Evolutionary conservation across 129 eudicot genomes (phyloP).

Genomic region (Artemisia annua): DNA sequence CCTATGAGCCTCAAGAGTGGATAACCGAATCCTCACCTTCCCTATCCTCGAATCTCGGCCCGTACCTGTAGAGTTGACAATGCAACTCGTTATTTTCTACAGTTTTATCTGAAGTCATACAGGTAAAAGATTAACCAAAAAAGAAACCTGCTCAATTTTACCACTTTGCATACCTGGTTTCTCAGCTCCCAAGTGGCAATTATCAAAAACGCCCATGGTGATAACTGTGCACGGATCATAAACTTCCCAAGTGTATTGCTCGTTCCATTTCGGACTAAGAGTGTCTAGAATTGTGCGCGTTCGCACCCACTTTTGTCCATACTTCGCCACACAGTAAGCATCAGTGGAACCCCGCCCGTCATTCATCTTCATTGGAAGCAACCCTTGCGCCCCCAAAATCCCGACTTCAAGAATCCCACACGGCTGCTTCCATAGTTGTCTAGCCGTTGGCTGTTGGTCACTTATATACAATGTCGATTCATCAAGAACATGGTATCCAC

Average conservation of each 20-base stretch:
- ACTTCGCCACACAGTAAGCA: slow-evolving; percentile 84
- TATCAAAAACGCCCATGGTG: slow-evolving; percentile 73
- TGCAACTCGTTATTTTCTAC: slow-evolving; percentile 6
- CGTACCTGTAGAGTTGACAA: neutral
- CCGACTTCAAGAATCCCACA: slow-evolving; percentile 78
- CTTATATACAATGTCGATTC: slow-evolving; percentile 80
- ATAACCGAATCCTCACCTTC: slow-evolving; percentile 69
- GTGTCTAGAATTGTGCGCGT: slow-evolving; percentile 70
- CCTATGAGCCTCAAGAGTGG: slow-evolving; percentile 70
- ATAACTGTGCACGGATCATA: slow-evolving; percentile 88
- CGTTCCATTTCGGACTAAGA: slow-evolving; percentile 73
- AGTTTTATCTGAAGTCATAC: neutral
- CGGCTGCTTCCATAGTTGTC: slow-evolving; percentile 80
- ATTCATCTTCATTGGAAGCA: slow-evolving; percentile 73
- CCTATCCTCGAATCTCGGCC: slow-evolving; percentile 63
- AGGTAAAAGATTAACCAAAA: neutral
- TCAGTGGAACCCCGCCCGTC: slow-evolving; percentile 58
- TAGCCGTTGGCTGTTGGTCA: slow-evolving; percentile 74
- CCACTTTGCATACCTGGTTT: slow-evolving; percentile 31
- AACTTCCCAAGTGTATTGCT: slow-evolving; percentile 88
- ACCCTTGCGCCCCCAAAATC: slow-evolving; percentile 70
- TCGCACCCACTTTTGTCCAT: slow-evolving; percentile 83
- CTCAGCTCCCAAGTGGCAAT: slow-evolving; percentile 55
- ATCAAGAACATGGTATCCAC: slow-evolving; percentile 83
- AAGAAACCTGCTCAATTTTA: neutral